A percentile compares a stretch with the other conserved stretches of the same genome.
Evolutionary conservation across 805 yeast species (phyloP).

Genomic region (Sungouiella blattae): DNA sequence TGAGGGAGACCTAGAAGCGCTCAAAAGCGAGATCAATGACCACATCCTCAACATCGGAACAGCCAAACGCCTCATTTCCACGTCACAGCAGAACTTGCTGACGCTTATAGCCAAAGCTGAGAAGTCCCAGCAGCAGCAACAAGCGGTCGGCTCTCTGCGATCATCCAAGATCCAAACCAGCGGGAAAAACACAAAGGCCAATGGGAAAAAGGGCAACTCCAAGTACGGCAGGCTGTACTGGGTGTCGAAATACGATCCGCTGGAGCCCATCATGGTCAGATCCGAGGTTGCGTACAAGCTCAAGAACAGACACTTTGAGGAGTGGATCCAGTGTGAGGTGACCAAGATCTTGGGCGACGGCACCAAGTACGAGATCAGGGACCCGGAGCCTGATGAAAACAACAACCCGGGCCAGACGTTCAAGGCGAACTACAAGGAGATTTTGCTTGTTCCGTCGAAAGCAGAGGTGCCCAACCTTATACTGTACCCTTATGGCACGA

Average conservation of each 20-base stretch:
- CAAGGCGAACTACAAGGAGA: slow-evolving; percentile 78
- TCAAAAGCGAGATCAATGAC: slow-evolving; percentile 40
- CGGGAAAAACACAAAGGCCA: slow-evolving; percentile 11
- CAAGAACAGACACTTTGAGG: slow-evolving; percentile 67
- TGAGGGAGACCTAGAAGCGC: slow-evolving; percentile 37
- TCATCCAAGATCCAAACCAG: slow-evolving; percentile 9
- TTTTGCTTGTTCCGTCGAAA: slow-evolving; percentile 64
- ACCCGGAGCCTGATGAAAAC: slow-evolving; percentile 95
- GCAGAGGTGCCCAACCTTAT: slow-evolving; percentile 39
- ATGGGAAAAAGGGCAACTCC: slow-evolving; percentile 15
- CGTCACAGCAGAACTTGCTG: slow-evolving; percentile 45
- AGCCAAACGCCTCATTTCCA: slow-evolving; percentile 34
- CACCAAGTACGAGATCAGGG: slow-evolving; percentile 76
- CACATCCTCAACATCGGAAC: slow-evolving; percentile 61
- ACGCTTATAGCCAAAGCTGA: slow-evolving; percentile 34
- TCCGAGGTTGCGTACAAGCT: slow-evolving; percentile 88
- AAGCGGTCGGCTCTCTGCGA: slow-evolving; percentile 5
- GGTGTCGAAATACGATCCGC: slow-evolving; percentile 57
- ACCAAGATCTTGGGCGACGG: slow-evolving; percentile 75
- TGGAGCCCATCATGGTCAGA: slow-evolving; percentile 57
- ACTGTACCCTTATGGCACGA: slow-evolving; percentile 69
- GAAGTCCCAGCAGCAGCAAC: slow-evolving; percentile 11
- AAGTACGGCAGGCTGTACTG: slow-evolving; percentile 44
- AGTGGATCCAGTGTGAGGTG: slow-evolving; percentile 96
- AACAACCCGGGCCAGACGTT: slow-evolving; percentile 84